A percentile compares a stretch with the other conserved stretches of the same genome.
Evolutionary conservation across 2,329 filamentous ascomycete species (phyloP).

Genomic region (Gaeumannomyces sp.): DNA sequence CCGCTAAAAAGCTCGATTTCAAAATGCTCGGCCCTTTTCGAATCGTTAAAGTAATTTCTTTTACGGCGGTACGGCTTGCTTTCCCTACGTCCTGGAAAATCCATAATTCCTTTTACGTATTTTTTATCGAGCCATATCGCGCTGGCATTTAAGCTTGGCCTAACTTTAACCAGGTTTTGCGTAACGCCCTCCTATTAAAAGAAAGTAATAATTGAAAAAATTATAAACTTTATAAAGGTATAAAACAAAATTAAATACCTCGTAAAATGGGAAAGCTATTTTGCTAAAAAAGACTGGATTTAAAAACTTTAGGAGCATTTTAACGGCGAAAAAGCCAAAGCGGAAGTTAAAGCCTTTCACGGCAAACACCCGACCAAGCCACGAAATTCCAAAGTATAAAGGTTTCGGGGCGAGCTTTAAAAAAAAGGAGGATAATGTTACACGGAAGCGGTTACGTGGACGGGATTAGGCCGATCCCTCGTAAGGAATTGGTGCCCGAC

Average conservation of each 20-base stretch:
- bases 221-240: neutral
- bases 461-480: too few species aligned
- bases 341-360: neutral
- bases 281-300: neutral
- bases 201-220: neutral
- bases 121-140: neutral
- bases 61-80: neutral
- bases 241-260: neutral
- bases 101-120: neutral
- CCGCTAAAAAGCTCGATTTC: neutral
- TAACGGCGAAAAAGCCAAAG: neutral
- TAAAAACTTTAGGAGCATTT: neutral
- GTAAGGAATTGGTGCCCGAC: too few species aligned
- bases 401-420: neutral
- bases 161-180: neutral
- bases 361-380: neutral
- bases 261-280: neutral
- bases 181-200: neutral
- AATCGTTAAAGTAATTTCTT: neutral
- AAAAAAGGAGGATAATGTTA: neutral
- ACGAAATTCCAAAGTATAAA: neutral
- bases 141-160: neutral
- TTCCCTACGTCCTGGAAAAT: too few species aligned
- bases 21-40: neutral
- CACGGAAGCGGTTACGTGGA: too few species aligned